These are phyloP conservation scores for Fusarium sp. DNA, from an alignment of 2,329 filamentous ascomycete genomes.

Conservation along the genomic window DNA sequence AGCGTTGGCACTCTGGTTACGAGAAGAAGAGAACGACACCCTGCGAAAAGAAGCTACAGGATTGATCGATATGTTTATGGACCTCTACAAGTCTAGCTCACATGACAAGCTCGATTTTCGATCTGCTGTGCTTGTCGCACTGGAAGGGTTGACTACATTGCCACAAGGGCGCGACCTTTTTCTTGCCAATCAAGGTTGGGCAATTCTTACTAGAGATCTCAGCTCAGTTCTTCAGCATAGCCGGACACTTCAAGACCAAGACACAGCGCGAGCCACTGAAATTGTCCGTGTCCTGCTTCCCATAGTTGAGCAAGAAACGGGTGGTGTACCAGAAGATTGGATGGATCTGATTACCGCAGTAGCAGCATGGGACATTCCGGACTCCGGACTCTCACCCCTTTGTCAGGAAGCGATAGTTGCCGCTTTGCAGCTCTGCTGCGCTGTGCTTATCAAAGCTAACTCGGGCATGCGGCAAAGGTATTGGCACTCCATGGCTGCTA, in stretches of 20 bases:
- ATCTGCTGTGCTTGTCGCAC: constrained; percentile 67
- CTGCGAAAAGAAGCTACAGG: constrained; percentile 68
- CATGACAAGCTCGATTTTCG: constrained; percentile 63
- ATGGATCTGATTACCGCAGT: constrained; percentile 65
- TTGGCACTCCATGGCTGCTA: constrained; percentile 61
- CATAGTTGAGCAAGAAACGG: constrained; percentile 61
- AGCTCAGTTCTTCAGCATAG: constrained; percentile 55
- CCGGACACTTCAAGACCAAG: constrained; percentile 40
- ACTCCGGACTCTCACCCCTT: constrained; percentile 39
- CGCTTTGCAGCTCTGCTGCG: constrained; percentile 66
- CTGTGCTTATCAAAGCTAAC: constrained; percentile 61
- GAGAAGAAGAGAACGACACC: constrained; percentile 73
- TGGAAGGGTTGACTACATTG: constrained; percentile 68
- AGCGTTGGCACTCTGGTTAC: constrained; percentile 73
- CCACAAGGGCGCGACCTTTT: constrained; percentile 62
- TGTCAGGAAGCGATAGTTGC: constrained; percentile 65
- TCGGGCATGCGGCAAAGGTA: constrained; percentile 63
- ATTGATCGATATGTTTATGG: constrained; percentile 72
- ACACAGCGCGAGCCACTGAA: constrained; percentile 63
- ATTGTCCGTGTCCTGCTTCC: constrained; percentile 67
- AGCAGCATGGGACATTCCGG: constrained; percentile 60
- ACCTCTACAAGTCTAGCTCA: constrained; percentile 64
- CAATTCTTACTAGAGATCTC: constrained; percentile 63
- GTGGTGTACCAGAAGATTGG: constrained; percentile 65
- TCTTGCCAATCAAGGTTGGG: constrained; percentile 66